Evolutionary conservation across 208 protist species (phyloP).

Genomic region (Wallacemonas rigidus): DNA sequence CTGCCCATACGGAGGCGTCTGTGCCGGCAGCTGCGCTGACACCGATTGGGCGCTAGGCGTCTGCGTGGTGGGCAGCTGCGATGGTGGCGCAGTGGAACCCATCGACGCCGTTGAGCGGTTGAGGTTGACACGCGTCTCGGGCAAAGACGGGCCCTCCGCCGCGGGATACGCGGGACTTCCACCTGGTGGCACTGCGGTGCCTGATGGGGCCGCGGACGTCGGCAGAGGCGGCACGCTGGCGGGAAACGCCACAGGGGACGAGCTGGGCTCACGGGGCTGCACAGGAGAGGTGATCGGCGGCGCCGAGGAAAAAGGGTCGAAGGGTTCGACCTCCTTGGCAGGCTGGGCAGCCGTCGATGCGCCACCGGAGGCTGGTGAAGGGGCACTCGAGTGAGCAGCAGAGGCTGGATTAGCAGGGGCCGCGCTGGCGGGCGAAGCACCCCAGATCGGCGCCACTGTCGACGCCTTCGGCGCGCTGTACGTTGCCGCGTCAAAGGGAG

Average conservation of each 20-base stretch:
- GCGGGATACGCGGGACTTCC: too few species aligned
- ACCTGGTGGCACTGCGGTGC: neutral
- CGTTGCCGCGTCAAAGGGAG: slow-evolving; percentile 20
- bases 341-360: neutral
- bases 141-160: neutral
- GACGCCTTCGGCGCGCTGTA: slow-evolving; percentile 40
- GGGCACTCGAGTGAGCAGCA: neutral
- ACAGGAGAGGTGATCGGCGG: slow-evolving; percentile 22
- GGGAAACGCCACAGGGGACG: slow-evolving; percentile 22
- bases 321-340: slow-evolving; percentile 13
- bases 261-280: slow-evolving; percentile 25
- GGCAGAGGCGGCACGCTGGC: neutral
- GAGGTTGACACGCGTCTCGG: slow-evolving; percentile 26
- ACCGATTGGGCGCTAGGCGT: neutral
- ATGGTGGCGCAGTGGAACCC: slow-evolving; percentile 3
- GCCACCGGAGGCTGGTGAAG: neutral
- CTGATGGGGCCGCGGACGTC: neutral
- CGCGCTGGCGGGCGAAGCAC: slow-evolving; percentile 5
- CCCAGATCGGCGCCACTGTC: slow-evolving; percentile 47
- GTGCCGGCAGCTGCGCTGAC: slow-evolving; percentile 14
- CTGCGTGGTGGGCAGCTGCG: slow-evolving; percentile 16
- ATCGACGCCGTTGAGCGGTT: slow-evolving; percentile 11
- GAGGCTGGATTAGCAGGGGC: slow-evolving; percentile 8
- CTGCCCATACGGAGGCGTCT: slow-evolving; percentile 12
- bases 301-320: slow-evolving; percentile 13